Base-by-base conservation (phyloP, 345 rosid species). In the Trapa bicornis region DNA sequence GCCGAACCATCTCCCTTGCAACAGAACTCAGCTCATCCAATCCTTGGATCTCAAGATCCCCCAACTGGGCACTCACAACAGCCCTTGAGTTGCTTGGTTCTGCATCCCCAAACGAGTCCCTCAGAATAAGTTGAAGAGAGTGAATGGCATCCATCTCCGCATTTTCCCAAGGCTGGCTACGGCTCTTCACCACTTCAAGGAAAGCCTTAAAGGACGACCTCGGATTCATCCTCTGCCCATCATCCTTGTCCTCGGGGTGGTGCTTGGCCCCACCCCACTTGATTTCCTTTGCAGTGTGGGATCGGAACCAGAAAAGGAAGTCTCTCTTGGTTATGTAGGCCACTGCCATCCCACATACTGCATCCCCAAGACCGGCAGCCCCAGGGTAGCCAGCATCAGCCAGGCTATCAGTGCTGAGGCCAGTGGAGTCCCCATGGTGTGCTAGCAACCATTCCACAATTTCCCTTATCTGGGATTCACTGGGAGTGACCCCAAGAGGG, bases 181-280 rank as follows among this genome's bases (percentile, higher is more conserved):
- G 87, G 68, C 96, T 89, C 83, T 89, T 95, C 52, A 87, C 99
- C 79, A 95, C 99, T 82, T 91, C 99, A 65, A 95, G 81, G 76
- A 95, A 95, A 37, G 98, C 96, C 86, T 89, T 82, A 81, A 95
- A 95, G 15, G 99, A 95, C 41, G 94, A 95, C 60, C 97, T 89
- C 0, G 97, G 99, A 78, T 91, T 90, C 99, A 95, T 95, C 77
- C 96, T 83, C 73, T 84, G 95, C 14, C 96, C 90, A 71, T 91
- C 97, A 75, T 95, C 99, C 79, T 89, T 91, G 70, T 95, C 96
- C 85, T 83, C 89, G 0, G 97, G 99, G 61, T 95, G 96, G 71
- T 95, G 99, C 84, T 95, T 95, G 65, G 97, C 99, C 33, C 99
- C 99, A 73, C 99, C 97, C 99, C 99, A 95, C 74, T 95, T 95